Evolutionary conservation across 169 alveolate genomes (phyloP).

Genomic region (Theileria luwenshuni): DNA sequence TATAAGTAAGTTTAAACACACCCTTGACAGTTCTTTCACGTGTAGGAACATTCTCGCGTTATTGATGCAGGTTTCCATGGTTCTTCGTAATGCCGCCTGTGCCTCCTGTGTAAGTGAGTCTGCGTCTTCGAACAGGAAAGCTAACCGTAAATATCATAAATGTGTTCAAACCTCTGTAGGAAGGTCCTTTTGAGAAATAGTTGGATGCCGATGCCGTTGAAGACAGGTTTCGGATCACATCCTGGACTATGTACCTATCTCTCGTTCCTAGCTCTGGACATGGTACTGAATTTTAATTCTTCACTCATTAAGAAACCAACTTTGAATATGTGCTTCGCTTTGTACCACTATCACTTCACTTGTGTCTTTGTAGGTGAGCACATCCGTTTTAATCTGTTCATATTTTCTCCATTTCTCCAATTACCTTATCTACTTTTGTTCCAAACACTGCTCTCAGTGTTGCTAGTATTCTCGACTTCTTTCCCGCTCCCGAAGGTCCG

Average conservation of each 20-base stretch:
- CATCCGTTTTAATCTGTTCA: slow-evolving; percentile 81
- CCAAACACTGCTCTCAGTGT: slow-evolving; percentile 91
- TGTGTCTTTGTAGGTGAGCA: slow-evolving; percentile 75
- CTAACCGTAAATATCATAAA: slow-evolving; percentile 26
- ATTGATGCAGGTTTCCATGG: slow-evolving; percentile 91
- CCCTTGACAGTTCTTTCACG: slow-evolving; percentile 82
- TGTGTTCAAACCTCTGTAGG: slow-evolving; percentile 73
- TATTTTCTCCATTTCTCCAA: slow-evolving; percentile 29
- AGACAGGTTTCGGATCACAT: slow-evolving; percentile 90
- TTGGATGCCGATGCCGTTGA: slow-evolving; percentile 86
- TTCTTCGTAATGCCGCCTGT: slow-evolving; percentile 94
- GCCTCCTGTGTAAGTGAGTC: slow-evolving; percentile 89
- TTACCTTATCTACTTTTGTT: slow-evolving; percentile 78
- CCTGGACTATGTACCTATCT: slow-evolving; percentile 91
- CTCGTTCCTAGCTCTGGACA: slow-evolving; percentile 86
- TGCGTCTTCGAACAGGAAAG: slow-evolving; percentile 87
- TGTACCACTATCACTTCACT: slow-evolving; percentile 81
- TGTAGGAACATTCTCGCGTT: slow-evolving; percentile 89
- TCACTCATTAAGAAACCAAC: slow-evolving; percentile 85
- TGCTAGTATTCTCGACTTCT: slow-evolving; percentile 92
- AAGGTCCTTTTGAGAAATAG: slow-evolving; percentile 81
- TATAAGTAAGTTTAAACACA: slow-evolving; percentile 2
- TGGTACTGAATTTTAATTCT: slow-evolving; percentile 30
- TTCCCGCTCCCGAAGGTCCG: slow-evolving; percentile 99
- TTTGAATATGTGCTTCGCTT: slow-evolving; percentile 91